A percentile compares a stretch with the other conserved stretches of the same genome.
Conservation (phyloP, 345 rosid genomes). For the Pistacia vera region DNA sequence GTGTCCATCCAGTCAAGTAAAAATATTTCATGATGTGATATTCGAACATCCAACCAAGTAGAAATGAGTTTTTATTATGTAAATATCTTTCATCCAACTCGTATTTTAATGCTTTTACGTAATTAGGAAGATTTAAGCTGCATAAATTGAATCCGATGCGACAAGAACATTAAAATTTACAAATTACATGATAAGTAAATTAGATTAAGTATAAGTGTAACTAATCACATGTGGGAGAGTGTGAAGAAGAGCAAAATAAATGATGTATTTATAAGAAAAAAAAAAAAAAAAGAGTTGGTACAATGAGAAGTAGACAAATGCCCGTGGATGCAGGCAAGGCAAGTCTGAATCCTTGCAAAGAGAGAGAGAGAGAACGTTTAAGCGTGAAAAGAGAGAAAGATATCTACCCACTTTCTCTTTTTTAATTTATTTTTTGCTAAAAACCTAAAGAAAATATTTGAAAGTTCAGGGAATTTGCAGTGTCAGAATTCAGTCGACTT, state of each 20-base stretch:
- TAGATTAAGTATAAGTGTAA: too few relatives aligned
- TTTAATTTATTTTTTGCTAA: background rate
- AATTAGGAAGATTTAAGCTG: too few relatives aligned
- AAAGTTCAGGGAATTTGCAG: conserved; percentile 28
- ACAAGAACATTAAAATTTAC: too few relatives aligned
- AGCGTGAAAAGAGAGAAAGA: conserved; percentile 36
- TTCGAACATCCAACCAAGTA: too few relatives aligned
- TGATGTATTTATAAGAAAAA: background rate
- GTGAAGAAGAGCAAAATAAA: background rate
- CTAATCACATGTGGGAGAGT: too few relatives aligned
- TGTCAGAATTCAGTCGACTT: conserved; percentile 29
- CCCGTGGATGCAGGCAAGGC: conserved; percentile 23
- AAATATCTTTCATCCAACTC: too few relatives aligned
- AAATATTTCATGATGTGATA: too few relatives aligned
- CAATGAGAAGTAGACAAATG: conserved; percentile 22
- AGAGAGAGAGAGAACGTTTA: background rate
- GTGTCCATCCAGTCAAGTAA: too few relatives aligned
- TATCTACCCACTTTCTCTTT: conserved; percentile 9
- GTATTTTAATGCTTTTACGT: too few relatives aligned
- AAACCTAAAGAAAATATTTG: background rate
- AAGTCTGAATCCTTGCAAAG: background rate
- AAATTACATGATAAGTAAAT: too few relatives aligned
- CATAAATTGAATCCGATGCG: too few relatives aligned
- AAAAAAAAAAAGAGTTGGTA: background rate
- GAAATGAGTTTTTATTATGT: too few relatives aligned